Evolutionary conservation across 202 grass and related monocot species (phyloP).

Genomic region (Saccharum hybrid): DNA sequence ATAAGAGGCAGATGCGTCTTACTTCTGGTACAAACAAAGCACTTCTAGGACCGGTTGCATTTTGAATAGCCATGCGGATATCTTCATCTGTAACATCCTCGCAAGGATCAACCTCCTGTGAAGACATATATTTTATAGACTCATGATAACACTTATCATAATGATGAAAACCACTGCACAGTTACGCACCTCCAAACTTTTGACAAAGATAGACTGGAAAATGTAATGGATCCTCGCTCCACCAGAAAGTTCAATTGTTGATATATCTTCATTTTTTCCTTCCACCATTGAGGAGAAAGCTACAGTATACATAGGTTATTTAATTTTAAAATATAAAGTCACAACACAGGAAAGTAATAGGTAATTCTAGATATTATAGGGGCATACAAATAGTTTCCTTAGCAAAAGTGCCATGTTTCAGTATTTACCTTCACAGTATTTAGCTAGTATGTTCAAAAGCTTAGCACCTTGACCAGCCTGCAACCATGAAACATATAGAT

Average conservation of each 20-base stretch:
- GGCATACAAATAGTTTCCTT: slow-evolving; percentile 9
- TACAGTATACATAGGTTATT: slow-evolving; percentile 46
- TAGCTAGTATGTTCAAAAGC: slow-evolving; percentile 95
- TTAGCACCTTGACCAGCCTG: slow-evolving; percentile 87
- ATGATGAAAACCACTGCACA: slow-evolving; percentile 18
- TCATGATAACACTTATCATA: slow-evolving; percentile 7
- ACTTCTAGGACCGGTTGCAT: slow-evolving; percentile 92
- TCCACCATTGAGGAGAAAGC: slow-evolving; percentile 96
- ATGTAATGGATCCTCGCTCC: slow-evolving; percentile 99
- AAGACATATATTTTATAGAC: slow-evolving; percentile 24
- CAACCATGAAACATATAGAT: slow-evolving; percentile 41
- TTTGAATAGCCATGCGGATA: slow-evolving; percentile 97
- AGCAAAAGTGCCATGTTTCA: slow-evolving; percentile 15
- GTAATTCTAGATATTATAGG: not conserved
- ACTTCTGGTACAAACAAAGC: slow-evolving; percentile 99
- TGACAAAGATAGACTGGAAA: slow-evolving; percentile 96
- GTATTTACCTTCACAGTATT: slow-evolving; percentile 92
- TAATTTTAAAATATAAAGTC: slow-evolving; percentile 37
- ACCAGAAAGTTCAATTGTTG: slow-evolving; percentile 87
- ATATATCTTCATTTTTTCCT: slow-evolving; percentile 96
- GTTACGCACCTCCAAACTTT: slow-evolving; percentile 87
- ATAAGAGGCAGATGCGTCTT: slow-evolving; percentile 42
- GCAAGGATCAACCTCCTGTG: slow-evolving; percentile 95
- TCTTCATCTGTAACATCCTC: slow-evolving; percentile 96
- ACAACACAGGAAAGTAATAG: slow-evolving; percentile 26